Evolutionary conservation across 768 basidiomycete genomes (phyloP).

Genomic region (Xanthoconium purpureum): DNA sequence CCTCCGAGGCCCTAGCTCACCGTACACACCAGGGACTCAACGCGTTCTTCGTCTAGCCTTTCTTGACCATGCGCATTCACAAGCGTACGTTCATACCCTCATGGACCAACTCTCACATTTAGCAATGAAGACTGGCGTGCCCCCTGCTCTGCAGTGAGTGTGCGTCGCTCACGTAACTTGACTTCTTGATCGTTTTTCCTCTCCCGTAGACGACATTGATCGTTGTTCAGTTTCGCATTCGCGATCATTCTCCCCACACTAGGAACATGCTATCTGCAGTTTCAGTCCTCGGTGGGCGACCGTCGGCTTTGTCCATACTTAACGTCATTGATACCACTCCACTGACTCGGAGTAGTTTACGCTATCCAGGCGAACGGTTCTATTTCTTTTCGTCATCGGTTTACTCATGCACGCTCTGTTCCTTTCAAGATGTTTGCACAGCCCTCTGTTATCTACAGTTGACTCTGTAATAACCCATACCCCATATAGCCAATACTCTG

Average conservation of each 20-base stretch:
- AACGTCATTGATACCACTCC: conserved; percentile 1
- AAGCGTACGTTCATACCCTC: conserved; percentile 26
- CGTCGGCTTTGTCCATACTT: neutral
- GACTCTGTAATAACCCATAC: too few relatives aligned
- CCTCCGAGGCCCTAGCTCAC: neutral
- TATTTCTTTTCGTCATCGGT: neutral
- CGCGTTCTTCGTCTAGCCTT: conserved; percentile 52
- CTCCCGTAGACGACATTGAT: conserved; percentile 27
- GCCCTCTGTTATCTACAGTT: too few relatives aligned
- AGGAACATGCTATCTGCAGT: conserved; percentile 12
- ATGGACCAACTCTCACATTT: conserved; percentile 33
- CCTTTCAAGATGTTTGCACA: conserved; percentile 40
- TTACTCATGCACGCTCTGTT: conserved; percentile 23
- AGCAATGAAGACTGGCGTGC: conserved; percentile 45
- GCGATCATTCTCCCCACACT: neutral
- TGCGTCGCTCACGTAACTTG: neutral
- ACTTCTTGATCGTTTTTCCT: neutral
- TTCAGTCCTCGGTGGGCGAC: conserved; percentile 31
- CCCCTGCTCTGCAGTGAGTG: conserved; percentile 28
- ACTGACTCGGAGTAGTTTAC: conserved; percentile 29
- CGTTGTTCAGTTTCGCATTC: neutral
- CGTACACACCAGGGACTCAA: conserved; percentile 33
- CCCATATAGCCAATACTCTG: too few relatives aligned
- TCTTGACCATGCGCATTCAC: conserved; percentile 49
- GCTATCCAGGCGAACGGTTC: conserved; percentile 32